Percentiles rank a stretch among this genome's conserved stretches.
Conservation (phyloP, 129 eudicot genomes). For the Apium graveolens region DNA sequence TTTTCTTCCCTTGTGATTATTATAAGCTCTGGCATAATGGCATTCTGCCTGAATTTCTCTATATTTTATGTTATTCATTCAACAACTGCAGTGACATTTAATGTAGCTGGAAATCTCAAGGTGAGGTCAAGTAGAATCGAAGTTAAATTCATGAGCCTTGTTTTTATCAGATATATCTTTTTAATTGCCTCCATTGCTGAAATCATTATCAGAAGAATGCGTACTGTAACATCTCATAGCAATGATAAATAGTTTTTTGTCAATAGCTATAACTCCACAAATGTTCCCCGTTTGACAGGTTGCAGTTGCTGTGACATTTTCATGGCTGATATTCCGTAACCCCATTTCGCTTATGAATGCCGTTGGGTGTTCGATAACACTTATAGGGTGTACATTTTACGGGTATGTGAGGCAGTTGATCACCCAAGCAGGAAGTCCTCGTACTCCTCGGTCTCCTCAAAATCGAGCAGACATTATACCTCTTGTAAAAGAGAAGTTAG, state of each 20-base stretch:
- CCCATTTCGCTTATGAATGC: conserved; percentile 85
- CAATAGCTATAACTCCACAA: background rate
- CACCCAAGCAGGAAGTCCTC: conserved; percentile 70
- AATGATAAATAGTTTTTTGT: background rate
- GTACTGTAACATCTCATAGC: background rate
- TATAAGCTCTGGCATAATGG: conserved; percentile 76
- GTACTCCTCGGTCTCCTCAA: conserved; percentile 75
- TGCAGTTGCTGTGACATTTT: conserved; percentile 83
- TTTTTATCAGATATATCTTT: background rate
- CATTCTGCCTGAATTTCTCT: conserved; percentile 90
- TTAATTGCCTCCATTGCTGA: background rate
- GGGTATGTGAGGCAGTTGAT: conserved; percentile 84
- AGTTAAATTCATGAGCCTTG: background rate
- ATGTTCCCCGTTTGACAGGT: conserved; percentile 36
- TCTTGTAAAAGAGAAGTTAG: conserved; percentile 71
- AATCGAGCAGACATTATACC: conserved; percentile 55
- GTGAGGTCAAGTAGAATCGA: conserved; percentile 20
- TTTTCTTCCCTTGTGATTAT: conserved; percentile 49
- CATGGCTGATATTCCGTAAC: conserved; percentile 87
- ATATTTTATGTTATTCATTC: conserved; percentile 91
- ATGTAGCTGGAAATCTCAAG: conserved; percentile 97
- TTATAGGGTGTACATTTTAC: conserved; percentile 85
- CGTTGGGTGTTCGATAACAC: conserved; percentile 70
- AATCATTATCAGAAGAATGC: background rate
- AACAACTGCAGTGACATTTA: conserved; percentile 91